Base-by-base conservation (phyloP, 2,329 filamentous ascomycete genomes). In the Pseudodiploospora longispora region DNA sequence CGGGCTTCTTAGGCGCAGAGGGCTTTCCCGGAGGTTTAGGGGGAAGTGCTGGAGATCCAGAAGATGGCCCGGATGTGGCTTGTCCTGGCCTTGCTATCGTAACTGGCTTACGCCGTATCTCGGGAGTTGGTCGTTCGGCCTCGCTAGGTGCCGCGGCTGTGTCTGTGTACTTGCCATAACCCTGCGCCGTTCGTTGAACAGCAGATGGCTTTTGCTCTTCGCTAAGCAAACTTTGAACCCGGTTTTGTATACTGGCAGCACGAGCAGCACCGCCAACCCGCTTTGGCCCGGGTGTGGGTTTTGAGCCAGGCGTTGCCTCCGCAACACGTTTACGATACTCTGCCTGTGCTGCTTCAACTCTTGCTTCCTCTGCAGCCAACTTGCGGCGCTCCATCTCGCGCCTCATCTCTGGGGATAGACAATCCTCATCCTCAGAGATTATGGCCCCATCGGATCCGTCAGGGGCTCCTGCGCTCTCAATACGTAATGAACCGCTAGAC, bases 201-300 rank as follows among this genome's bases (percentile, higher is more conserved):
- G 69, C 66, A 1, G 74, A 60, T 1, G 72, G 66, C 51, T 73
- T 80, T 54, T 80, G 79, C 35, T 84, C 87, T 57, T 96, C 90
- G 48, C 82, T 83, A 10, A 98, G 69, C 40, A 97, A 71, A 40
- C 80, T 87, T 67, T 94, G 87, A 43, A 98, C 87, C 51, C 91
- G 83, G 58, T 87, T 89, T 61, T 97, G 89, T 55, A 98, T 98
- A 28, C 83, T 86, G n/a, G 82, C 78, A 12, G 89, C 88, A 36
- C 82, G 74, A 10, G 79, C 78, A 3, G 77, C 65, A 39, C 74
- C 71, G n/a, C 72, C 78, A 58, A 75, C 75, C 56, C 66, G 75
- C 62, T 72, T 78, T 44, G 74, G 78, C 44, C 65, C 65, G 10
- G 67, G 68, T 12, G 61, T 62, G 6, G 66, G 61, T 36, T 62